These are phyloP conservation scores for Starmerella gropengiesseri DNA, from an alignment of 805 yeast species.

Conservation along the genomic window DNA sequence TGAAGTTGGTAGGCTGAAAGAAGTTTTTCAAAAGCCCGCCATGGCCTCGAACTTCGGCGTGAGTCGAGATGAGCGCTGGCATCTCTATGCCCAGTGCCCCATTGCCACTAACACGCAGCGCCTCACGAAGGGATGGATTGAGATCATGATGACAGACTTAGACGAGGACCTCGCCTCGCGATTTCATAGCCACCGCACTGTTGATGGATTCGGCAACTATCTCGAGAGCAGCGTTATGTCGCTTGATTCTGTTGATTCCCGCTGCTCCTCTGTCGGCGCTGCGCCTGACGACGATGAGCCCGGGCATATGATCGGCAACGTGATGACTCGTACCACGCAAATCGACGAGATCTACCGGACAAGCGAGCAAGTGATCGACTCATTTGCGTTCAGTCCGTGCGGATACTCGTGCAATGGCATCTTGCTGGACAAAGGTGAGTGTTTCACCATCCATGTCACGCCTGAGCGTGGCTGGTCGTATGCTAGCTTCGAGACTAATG, in stretches of 20 bases:
- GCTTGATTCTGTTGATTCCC: conserved; percentile 25
- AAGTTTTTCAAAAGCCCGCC: conserved; percentile 44
- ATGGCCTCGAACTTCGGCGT: conserved; percentile 71
- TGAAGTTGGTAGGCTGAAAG: conserved; percentile 62
- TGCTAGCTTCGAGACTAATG: conserved; percentile 90
- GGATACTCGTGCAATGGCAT: conserved; percentile 88
- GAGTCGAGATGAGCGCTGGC: conserved; percentile 79
- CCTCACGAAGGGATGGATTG: conserved; percentile 30
- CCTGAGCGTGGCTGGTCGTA: conserved; percentile 93
- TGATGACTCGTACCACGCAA: conserved; percentile 52
- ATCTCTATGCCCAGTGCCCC: conserved; percentile 37
- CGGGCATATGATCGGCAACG: conserved; percentile 71
- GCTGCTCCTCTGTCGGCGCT: conserved; percentile 23
- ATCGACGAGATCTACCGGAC: conserved; percentile 49
- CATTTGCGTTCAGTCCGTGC: conserved; percentile 87
- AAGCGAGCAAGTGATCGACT: conserved; percentile 44
- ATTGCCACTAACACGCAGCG: not conserved
- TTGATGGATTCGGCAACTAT: conserved; percentile 29
- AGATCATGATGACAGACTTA: conserved; percentile 81
- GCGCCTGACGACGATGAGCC: conserved; percentile 47
- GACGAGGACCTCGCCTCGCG: conserved; percentile 44
- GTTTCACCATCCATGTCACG: conserved; percentile 83
- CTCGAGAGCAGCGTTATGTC: conserved; percentile 27
- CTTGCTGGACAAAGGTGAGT: conserved; percentile 42
- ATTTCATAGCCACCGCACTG: conserved; percentile 37